Conservation (phyloP, 805 yeast genomes). For the Cyberlindnera amylophila region DNA sequence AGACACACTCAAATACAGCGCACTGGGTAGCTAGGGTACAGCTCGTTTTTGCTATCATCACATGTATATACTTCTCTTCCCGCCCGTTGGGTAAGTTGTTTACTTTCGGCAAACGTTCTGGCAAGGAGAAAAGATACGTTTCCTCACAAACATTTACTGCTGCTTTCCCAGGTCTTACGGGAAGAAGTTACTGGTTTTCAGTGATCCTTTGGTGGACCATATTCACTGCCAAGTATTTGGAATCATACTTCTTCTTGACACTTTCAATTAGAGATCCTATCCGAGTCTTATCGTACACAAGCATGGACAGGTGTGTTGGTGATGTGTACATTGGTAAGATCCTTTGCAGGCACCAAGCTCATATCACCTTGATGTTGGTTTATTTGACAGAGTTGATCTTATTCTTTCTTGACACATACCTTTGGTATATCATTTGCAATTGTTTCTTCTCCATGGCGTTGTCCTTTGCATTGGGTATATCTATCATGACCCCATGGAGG, state of each 20-base stretch:
- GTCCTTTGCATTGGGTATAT: conserved; percentile 73
- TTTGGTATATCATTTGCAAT: conserved; percentile 83
- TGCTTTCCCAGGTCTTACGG: conserved; percentile 49
- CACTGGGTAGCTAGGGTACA: conserved; percentile 48
- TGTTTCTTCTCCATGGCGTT: conserved; percentile 67
- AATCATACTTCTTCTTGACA: conserved; percentile 76
- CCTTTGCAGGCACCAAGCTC: conserved; percentile 57
- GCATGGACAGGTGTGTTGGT: conserved; percentile 58
- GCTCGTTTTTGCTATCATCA: conserved; percentile 51
- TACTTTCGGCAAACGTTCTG: conserved; percentile 26
- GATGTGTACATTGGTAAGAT: conserved; percentile 50
- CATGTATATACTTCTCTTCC: conserved; percentile 53
- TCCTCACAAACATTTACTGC: conserved; percentile 61
- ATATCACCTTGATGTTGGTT: conserved; percentile 49
- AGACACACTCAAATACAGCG: conserved; percentile 35
- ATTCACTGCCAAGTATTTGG: conserved; percentile 63
- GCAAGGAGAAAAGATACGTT: conserved; percentile 43
- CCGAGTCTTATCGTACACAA: conserved; percentile 59
- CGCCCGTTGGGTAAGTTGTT: conserved; percentile 58
- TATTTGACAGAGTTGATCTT: conserved; percentile 60
- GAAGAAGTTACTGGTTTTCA: conserved; percentile 57
- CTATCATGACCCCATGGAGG: conserved; percentile 87
- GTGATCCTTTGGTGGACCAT: conserved; percentile 65
- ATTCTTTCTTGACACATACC: conserved; percentile 76
- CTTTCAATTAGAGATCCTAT: conserved; percentile 72